Conservation (phyloP, 305 asterid species). For the Coffea humblotiana region DNA sequence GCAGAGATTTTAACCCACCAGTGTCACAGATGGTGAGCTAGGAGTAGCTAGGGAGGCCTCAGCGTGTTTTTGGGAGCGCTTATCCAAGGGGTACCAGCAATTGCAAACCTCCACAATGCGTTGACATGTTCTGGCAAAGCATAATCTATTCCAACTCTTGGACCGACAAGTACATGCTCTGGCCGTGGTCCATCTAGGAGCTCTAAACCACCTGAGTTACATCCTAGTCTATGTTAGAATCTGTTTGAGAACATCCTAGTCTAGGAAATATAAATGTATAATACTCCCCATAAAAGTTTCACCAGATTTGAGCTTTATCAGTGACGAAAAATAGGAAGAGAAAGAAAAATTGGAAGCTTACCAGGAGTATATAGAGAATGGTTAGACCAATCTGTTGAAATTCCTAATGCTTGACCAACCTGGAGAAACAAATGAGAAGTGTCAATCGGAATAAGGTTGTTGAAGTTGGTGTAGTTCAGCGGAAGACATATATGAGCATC, state of each 20-base stretch:
- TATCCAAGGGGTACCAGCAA: no score
- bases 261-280: neutral
- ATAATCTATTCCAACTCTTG: constrained; percentile 86
- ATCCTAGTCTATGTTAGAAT: constrained; percentile 1
- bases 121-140: constrained; percentile 76
- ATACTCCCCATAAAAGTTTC: neutral
- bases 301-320: neutral
- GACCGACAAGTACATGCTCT: constrained; percentile 72
- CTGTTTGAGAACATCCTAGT: neutral
- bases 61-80: no score
- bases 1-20: no score
- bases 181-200: constrained; percentile 85
- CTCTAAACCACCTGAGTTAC: constrained; percentile 78
- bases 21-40: no score
- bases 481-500: no score
- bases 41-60: no score
- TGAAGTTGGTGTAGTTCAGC: no score
- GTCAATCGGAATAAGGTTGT: no score
- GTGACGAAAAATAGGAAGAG: neutral
- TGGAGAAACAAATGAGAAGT: no score
- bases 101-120: constrained; percentile 29
- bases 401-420: no score
- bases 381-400: no score
- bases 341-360: constrained; percentile 24
- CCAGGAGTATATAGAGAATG: constrained; percentile 35